Percentiles rank a stretch among this genome's conserved stretches.
These are phyloP conservation scores for Mycena haematopus DNA, from an alignment of 768 basidiomycete genomes.

Conservation along the genomic window DNA sequence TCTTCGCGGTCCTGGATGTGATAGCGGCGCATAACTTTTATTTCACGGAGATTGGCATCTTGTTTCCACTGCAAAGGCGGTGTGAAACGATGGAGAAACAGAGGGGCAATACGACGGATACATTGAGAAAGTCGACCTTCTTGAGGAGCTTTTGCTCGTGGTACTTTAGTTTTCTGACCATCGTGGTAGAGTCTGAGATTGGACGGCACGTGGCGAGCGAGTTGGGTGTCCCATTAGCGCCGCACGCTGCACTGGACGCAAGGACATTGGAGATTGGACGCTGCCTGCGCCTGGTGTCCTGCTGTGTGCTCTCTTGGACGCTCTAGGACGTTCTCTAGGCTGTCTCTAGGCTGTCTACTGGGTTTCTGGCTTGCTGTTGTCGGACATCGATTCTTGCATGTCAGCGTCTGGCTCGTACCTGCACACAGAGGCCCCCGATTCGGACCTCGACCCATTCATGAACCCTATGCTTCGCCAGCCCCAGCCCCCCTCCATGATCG, in stretches of 20 bases:
- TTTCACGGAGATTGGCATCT: conserved; percentile 89
- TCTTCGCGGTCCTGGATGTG: conserved; percentile 95
- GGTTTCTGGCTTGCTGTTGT: conserved; percentile 12
- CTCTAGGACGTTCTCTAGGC: not conserved
- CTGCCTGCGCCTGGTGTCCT: not conserved
- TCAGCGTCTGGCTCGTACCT: conserved; percentile 28
- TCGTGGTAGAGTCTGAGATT: conserved; percentile 35
- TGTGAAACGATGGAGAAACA: conserved; percentile 17
- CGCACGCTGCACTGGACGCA: conserved; percentile 25
- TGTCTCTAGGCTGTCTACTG: not conserved
- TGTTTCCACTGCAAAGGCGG: conserved; percentile 82
- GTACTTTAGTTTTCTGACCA: conserved; percentile 94
- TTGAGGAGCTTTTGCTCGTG: conserved; percentile 96
- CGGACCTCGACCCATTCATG: conserved; percentile 26
- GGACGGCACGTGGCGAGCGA: conserved; percentile 13
- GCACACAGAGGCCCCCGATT: conserved; percentile 22
- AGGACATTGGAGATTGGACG: not conserved
- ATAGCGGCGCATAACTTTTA: conserved; percentile 93
- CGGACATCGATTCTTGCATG: conserved; percentile 18
- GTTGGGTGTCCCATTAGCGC: conserved; percentile 21
- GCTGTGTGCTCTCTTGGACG: not conserved
- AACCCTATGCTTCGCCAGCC: conserved; percentile 27
- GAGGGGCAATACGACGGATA: conserved; percentile 37
- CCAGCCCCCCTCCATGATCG: conserved; percentile 24
- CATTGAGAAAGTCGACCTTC: conserved; percentile 96